These are phyloP conservation scores for Boletellus ananas DNA, from an alignment of 768 basidiomycete species.

Conservation along the genomic window DNA sequence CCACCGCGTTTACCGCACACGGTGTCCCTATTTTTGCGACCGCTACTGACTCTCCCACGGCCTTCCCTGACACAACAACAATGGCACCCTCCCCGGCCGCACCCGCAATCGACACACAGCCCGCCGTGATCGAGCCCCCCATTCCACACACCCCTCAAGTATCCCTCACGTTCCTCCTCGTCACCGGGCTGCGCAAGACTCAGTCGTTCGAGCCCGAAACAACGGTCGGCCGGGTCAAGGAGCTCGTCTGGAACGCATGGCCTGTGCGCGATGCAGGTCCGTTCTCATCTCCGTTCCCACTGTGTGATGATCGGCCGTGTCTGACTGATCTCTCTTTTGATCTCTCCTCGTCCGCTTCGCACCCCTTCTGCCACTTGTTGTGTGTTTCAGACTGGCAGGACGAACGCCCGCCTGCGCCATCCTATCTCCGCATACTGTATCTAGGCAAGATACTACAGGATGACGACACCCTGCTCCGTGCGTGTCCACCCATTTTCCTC, in stretches of 20 bases:
- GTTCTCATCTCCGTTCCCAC: slow-evolving; percentile 9
- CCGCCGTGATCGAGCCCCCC: slow-evolving; percentile 1
- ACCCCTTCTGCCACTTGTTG: no score
- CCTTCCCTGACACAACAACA: background rate
- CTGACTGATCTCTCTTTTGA: slow-evolving; percentile 1
- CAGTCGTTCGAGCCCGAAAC: slow-evolving; percentile 76
- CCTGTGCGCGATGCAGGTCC: slow-evolving; percentile 50
- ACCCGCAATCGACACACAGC: slow-evolving; percentile 3
- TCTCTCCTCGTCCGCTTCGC: background rate
- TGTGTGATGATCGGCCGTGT: slow-evolving; percentile 12
- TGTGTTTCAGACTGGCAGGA: slow-evolving; percentile 63
- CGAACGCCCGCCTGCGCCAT: slow-evolving; percentile 73
- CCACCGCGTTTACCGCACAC: slow-evolving; percentile 6
- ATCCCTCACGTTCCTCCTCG: slow-evolving; percentile 66
- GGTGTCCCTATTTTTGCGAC: background rate
- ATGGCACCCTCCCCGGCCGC: slow-evolving; percentile 5
- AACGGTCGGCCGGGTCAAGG: slow-evolving; percentile 74
- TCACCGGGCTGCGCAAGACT: slow-evolving; percentile 62
- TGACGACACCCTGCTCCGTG: slow-evolving; percentile 70
- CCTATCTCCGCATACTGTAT: slow-evolving; percentile 71
- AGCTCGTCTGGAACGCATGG: slow-evolving; percentile 83
- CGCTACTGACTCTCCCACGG: background rate
- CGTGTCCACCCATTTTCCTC: slow-evolving; percentile 21
- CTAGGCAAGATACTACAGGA: slow-evolving; percentile 81
- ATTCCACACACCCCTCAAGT: slow-evolving; percentile 63